These are phyloP conservation scores for Brassica nigra DNA, from an alignment of 345 rosid genomes.

Conservation along the genomic window DNA sequence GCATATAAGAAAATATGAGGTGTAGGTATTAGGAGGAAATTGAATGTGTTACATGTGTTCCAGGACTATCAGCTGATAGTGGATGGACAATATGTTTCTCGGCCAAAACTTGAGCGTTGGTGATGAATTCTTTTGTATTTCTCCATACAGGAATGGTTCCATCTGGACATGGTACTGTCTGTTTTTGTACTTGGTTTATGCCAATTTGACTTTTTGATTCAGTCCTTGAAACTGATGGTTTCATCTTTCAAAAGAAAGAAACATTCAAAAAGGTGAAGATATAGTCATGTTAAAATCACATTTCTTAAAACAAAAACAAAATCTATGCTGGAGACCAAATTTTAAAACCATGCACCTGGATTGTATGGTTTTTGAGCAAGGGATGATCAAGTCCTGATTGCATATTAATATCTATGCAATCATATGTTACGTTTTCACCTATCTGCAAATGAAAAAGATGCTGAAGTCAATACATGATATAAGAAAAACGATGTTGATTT, in stretches of 20 bases:
- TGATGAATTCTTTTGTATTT: background rate
- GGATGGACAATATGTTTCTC: background rate
- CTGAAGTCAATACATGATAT: background rate
- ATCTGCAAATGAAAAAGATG: background rate
- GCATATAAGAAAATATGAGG: background rate
- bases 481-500: background rate
- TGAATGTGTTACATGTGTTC: background rate
- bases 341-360: constrained; percentile 9
- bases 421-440: constrained; percentile 5
- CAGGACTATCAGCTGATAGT: background rate
- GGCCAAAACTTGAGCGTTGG: background rate
- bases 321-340: background rate
- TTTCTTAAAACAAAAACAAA: background rate
- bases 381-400: constrained; percentile 32
- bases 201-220: background rate
- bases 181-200: background rate
- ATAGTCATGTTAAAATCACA: background rate
- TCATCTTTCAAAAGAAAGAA: background rate
- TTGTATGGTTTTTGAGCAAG: constrained; percentile 10
- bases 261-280: background rate
- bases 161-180: background rate
- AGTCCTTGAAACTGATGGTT: background rate
- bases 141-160: constrained; percentile 14
- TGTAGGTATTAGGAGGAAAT: background rate
- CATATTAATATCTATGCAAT: constrained; percentile 7